Base-by-base conservation (phyloP, 495 filamentous ascomycete species). In the Darksidea phi region DNA sequence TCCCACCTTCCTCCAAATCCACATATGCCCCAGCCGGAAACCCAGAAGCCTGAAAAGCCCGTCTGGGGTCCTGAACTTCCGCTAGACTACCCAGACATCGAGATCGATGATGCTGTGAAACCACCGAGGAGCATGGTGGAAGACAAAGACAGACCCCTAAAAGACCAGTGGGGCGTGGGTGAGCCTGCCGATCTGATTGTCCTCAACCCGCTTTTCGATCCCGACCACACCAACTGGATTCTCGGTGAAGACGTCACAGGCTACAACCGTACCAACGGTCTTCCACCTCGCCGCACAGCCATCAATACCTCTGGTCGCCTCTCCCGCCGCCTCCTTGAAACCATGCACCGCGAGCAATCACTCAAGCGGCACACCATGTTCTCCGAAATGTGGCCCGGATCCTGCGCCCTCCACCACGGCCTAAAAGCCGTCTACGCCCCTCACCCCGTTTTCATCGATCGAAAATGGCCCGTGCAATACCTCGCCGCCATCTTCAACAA, bases 151-250 rank as follows among this genome's bases (percentile, higher is more conserved):
- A 32, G 28, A 32, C 28, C 28, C 3, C 28, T 32, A 3, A 32
- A 86, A 57, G 90, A 93, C 70, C 73, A 77, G 20, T 97, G 93
- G 91, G 94, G 94, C 48, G 87, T 95, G 1, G 89, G 83, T 56
- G 94, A 97, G 74, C 89, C 93, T 52, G 92, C 95, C 1, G 94
- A 98, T 72, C 81, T 96, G 43, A 91, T 98, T 58, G 90, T 90
- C 15, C 86, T 98, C 71, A 96, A 91, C 69, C 94, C 94, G 3
- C 82, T 98, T 54, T 97, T 96, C 73, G 85, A 98, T 71, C 95
- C 94, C 0, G 85, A 88, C 52, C 82, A 84, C 50, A 97, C 93
- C 0, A 89, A 85, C 25, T 98, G 94, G 94, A 76, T 87, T 37
- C 86, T 97, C 12, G 81, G 85, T 3, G 83, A 90, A 65, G 94